Evolutionary conservation across 305 asterid species (phyloP).

Genomic region (Stenogyne calaminthoides): DNA sequence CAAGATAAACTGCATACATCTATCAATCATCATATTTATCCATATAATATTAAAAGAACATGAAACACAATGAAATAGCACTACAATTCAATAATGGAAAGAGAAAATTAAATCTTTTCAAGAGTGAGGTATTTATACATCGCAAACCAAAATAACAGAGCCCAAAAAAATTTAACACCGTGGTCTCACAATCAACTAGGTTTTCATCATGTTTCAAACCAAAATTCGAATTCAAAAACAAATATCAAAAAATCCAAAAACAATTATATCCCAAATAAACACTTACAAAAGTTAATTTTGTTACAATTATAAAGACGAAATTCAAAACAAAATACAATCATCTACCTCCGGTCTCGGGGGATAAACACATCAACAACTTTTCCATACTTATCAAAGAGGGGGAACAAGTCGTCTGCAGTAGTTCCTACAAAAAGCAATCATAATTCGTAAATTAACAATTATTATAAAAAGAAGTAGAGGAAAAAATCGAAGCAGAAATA

Average conservation of each 20-base stretch:
- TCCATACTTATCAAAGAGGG: slow-evolving; percentile 88
- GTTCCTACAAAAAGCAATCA: slow-evolving; percentile 55
- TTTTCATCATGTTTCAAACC: background rate
- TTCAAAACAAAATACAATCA: background rate
- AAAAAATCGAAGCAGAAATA: background rate
- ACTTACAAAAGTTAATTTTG: background rate
- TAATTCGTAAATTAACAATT: background rate
- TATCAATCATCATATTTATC: background rate
- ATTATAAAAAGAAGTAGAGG: background rate
- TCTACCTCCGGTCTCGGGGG: slow-evolving; percentile 90
- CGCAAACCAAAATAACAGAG: background rate
- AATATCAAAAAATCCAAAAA: background rate
- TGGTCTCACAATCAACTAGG: background rate
- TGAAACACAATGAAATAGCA: background rate
- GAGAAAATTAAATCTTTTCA: background rate
- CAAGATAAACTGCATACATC: background rate
- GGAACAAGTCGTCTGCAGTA: slow-evolving; percentile 95
- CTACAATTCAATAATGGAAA: background rate
- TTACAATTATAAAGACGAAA: background rate
- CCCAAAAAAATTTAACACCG: background rate
- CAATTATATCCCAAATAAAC: background rate
- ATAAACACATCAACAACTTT: slow-evolving; percentile 96
- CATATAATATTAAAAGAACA: background rate
- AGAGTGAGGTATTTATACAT: background rate
- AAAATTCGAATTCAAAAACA: background rate